Percentiles rank a stretch among this genome's conserved stretches.
Conservation (phyloP, 179 eudicot genomes). For the Silene vulgaris region DNA sequence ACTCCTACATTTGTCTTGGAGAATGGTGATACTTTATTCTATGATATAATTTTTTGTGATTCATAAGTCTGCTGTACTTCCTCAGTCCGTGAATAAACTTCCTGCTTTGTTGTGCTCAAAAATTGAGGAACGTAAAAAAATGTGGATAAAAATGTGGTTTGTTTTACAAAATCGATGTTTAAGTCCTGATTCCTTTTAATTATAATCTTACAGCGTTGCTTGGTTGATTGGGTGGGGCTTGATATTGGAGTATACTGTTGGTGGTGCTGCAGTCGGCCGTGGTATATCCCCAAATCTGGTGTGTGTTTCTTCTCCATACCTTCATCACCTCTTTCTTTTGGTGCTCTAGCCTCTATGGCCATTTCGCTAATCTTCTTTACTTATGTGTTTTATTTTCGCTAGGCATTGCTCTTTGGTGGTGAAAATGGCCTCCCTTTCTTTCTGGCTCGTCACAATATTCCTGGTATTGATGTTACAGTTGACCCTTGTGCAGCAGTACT, state of each 20-base stretch:
- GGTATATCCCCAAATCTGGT: slow-evolving; percentile 98
- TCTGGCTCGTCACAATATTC: slow-evolving; percentile 68
- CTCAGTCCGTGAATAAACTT: too few species aligned
- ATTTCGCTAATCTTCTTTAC: slow-evolving; percentile 3
- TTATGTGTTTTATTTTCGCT: slow-evolving; percentile 10
- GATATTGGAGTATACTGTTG: slow-evolving; percentile 87
- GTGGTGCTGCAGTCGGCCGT: slow-evolving; percentile 96
- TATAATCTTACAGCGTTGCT: slow-evolving; percentile 60
- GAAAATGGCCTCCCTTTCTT: slow-evolving; percentile 68
- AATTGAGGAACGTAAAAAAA: too few species aligned
- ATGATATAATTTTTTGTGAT: background rate
- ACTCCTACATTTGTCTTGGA: slow-evolving; percentile 86
- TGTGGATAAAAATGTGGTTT: too few species aligned
- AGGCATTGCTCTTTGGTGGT: slow-evolving; percentile 89
- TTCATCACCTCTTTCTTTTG: slow-evolving; percentile 11
- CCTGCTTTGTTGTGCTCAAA: too few species aligned
- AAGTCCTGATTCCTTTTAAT: slow-evolving; percentile 18
- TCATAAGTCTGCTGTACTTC: background rate
- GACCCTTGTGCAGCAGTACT: slow-evolving; percentile 89
- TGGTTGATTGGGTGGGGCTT: slow-evolving; percentile 96
- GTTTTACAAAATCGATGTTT: background rate
- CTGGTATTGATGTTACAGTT: slow-evolving; percentile 60
- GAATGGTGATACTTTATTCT: slow-evolving; percentile 54
- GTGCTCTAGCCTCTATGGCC: background rate
- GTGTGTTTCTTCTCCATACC: slow-evolving; percentile 26